phyloP scores from a whole-genome alignment of 169 alveolate species.

The Cryptosporidium parvum region DNA sequence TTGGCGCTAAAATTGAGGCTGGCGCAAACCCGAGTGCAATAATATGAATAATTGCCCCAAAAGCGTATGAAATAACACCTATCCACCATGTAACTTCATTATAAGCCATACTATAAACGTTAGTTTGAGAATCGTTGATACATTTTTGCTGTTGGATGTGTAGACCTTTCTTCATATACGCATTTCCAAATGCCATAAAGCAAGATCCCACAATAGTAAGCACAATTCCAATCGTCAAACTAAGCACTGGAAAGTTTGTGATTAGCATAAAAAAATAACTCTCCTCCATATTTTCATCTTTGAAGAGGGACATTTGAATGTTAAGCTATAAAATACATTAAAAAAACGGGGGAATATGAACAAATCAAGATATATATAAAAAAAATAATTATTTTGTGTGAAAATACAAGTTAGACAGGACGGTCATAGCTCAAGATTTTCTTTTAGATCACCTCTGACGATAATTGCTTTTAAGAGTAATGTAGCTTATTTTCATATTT shows the following conservation, averaged over 20 bases:
- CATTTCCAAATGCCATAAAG: constrained; percentile 87
- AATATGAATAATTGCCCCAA: constrained; percentile 85
- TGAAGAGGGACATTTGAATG: neutral
- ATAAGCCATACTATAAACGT: constrained; percentile 64
- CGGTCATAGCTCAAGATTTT: neutral
- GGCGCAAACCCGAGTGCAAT: constrained; percentile 89
- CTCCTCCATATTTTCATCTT: neutral
- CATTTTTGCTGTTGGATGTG: constrained; percentile 80
- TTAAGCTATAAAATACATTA: neutral
- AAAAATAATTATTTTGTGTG: constrained; percentile 26
- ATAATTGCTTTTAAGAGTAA: constrained; percentile 57
- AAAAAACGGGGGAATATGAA: neutral
- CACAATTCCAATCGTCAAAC: constrained; percentile 82
- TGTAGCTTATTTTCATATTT: constrained; percentile 57
- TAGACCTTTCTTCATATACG: constrained; percentile 85
- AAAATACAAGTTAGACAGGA: constrained; percentile 41
- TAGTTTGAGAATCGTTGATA: neutral
- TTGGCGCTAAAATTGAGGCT: constrained; percentile 87
- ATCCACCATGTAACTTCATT: constrained; percentile 84
- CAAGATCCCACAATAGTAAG: constrained; percentile 85
- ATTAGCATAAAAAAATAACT: constrained; percentile 2
- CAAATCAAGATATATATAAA: neutral
- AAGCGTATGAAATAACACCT: constrained; percentile 83
- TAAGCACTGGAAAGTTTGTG: constrained; percentile 73
- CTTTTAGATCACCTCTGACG: constrained; percentile 40